Base-by-base conservation (phyloP, 1,284 basidiomycete species). In the Moesziomyces globuligerus region DNA sequence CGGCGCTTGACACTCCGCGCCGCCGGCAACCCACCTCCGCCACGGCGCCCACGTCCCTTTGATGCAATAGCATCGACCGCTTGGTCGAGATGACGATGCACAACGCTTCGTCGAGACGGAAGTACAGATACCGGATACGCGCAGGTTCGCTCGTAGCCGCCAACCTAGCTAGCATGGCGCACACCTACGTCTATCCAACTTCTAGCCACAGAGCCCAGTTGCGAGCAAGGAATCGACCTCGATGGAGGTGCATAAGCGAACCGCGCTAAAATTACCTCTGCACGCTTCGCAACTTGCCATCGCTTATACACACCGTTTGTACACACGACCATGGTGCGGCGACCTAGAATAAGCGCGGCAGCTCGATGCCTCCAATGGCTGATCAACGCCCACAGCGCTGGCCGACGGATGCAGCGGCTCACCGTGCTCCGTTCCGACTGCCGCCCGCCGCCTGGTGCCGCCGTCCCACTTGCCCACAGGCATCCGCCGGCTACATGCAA, bases 381-480 rank as follows among this genome's bases (percentile, higher is more conserved):
- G n/a, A n/a, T n/a, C n/a, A n/a, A n/a, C n/a, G 32, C 13, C 10
- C 15, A 34, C 15, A 34, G 15, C 10, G 28, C 29, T 28, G 18
- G 48, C 55, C 48, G 48, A 50, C 17, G 24, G n/a, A 21, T 58
- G 48, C 55, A 51, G 42, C 55, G 55, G 55, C 55, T 32, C 37
- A 58, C 55, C 7, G 47, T 28, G 36, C 42, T 58, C 55, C 55
- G 55, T 23, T 18, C 2, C n/a, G n/a, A 18, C 20, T 7, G 13
- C 21, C n/a, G n/a, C 18, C 39, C 23, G 32, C 32, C 28, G 28
- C 29, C 29, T n/a, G n/a, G n/a, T n/a, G 15, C 32, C 32, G 32
- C 32, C 32, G 32, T n/a, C n/a, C 32, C 32, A 17, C 32, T 34
- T 17, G 15, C 13, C 32, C 32, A 34, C 32, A 5, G 4, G 32